These are phyloP conservation scores for Wakefieldia striispora DNA, from an alignment of 768 basidiomycete genomes.

Conservation along the genomic window DNA sequence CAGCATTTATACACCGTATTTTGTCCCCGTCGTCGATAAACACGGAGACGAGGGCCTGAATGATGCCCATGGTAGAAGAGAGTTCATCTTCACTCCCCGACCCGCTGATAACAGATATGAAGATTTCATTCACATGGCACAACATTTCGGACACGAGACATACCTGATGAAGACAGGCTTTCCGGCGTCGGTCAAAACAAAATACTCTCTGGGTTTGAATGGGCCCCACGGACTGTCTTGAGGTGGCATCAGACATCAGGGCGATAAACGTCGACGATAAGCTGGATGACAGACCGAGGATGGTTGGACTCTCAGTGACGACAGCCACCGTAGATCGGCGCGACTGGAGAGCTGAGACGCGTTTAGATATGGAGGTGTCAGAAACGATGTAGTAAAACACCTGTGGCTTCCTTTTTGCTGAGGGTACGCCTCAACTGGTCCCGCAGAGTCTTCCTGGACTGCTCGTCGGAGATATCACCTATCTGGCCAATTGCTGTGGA, in stretches of 20 bases:
- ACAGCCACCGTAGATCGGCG: slow-evolving; percentile 18
- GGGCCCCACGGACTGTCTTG: slow-evolving; percentile 17
- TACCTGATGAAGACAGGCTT: slow-evolving; percentile 96
- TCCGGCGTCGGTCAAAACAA: slow-evolving; percentile 90
- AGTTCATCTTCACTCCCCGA: slow-evolving; percentile 57
- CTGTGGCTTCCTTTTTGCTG: slow-evolving; percentile 48
- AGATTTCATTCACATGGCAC: not conserved
- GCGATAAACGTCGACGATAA: not conserved
- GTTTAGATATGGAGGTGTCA: slow-evolving; percentile 9
- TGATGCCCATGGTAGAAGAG: slow-evolving; percentile 83
- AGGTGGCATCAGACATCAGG: slow-evolving; percentile 1
- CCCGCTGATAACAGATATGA: slow-evolving; percentile 35
- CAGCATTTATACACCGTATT: slow-evolving; percentile 79
- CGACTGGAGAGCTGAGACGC: slow-evolving; percentile 10
- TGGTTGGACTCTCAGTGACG: slow-evolving; percentile 35
- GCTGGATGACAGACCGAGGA: slow-evolving; percentile 17
- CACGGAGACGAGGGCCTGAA: slow-evolving; percentile 94
- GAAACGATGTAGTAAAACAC: slow-evolving; percentile 28
- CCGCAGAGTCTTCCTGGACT: slow-evolving; percentile 61
- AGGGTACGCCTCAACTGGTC: slow-evolving; percentile 72
- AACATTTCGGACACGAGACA: slow-evolving; percentile 10
- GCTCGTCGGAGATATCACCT: slow-evolving; percentile 47
- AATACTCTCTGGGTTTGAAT: slow-evolving; percentile 73
- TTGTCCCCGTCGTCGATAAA: slow-evolving; percentile 93
- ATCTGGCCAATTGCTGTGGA: slow-evolving; percentile 45